Evolutionary conservation across 2,329 filamentous ascomycete genomes (phyloP), one percentile per base, ranked within the genome.

Genomic region (Lachnellula willkommii): DNA sequence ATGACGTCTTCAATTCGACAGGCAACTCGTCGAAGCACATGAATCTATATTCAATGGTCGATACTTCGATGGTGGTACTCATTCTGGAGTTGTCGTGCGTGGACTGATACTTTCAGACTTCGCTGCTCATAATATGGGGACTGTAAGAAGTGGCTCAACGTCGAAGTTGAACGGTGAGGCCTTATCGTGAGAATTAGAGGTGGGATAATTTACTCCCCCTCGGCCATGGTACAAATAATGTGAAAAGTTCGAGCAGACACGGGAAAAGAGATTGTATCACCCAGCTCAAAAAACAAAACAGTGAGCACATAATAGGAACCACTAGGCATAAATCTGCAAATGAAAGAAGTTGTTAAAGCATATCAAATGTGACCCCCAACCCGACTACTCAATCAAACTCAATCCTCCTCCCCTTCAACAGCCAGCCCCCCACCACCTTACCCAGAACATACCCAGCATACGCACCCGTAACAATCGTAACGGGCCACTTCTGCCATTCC

Each of bases 401-500:
- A 53, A 70, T 65, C 52, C 62, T 66, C 61, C 64, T 68, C 35
- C 68, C 68, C 47, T 60, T 69, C 49, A 69, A 57, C 14, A 63
- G 36, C 53, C 58, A 65, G 1, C 62, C 80, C 0, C 85, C 84
- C 17, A 84, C 61, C 54, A 83, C 66, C 68, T 88, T 86, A 1
- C 91, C 91, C 12, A 89, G 62, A 1, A 83, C 77, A 71, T 89
- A 91, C 1, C 94, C 94, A 5, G 83, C 73, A 72, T 95, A 97
- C 17, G 88, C 79, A 2, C 94, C 94, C 2, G 82, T 84, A 4
- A 97, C 74, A 56, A 99, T 88, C 0, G 94, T 99, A 48, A 97
- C 87, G 0, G 94, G 94, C 89, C 93, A 99, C 71, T 87, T 89
- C 81, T 99, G 94, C 94, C 94, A 99, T 65, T 95, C 91, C n/a